These are phyloP conservation scores for Microascus cirrosus DNA, from an alignment of 2,329 filamentous ascomycete genomes.

Conservation along the genomic window DNA sequence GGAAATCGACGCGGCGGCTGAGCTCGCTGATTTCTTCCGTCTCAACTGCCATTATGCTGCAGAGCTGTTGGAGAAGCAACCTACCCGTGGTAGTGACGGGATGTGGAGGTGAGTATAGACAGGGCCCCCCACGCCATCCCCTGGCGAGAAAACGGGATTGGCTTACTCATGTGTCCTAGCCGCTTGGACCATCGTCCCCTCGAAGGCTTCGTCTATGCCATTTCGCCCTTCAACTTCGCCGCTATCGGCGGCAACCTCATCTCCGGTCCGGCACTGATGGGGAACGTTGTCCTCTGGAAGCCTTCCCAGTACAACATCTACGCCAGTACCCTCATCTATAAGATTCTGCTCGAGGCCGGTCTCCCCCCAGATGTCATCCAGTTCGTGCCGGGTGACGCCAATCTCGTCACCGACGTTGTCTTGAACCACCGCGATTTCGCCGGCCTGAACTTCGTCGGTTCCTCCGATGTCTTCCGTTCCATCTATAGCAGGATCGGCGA, in stretches of 20 bases:
- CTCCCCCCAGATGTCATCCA: constrained; percentile 25
- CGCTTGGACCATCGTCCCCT: constrained; percentile 23
- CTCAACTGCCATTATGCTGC: constrained; percentile 17
- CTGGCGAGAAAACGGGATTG: not conserved
- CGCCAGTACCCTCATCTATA: constrained; percentile 21
- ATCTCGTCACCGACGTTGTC: constrained; percentile 19
- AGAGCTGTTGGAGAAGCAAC: constrained; percentile 24
- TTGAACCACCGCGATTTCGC: constrained; percentile 23
- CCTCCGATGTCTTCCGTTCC: constrained; percentile 22
- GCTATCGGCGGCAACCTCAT: constrained; percentile 25
- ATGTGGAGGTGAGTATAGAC: constrained; percentile 16
- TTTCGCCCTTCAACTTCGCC: constrained; percentile 31
- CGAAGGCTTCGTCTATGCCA: constrained; percentile 28
- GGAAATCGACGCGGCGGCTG: constrained; percentile 23
- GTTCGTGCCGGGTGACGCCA: constrained; percentile 24
- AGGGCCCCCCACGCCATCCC: not conserved
- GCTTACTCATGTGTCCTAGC: constrained; percentile 7
- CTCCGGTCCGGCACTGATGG: constrained; percentile 21
- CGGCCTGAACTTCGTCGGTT: constrained; percentile 24
- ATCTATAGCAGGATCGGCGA: constrained; percentile 19
- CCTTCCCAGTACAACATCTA: constrained; percentile 21
- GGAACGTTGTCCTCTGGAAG: constrained; percentile 30
- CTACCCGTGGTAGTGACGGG: constrained; percentile 16
- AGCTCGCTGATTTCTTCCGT: constrained; percentile 24
- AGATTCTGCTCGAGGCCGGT: constrained; percentile 27